These are phyloP conservation scores for Parachaetomium inaequale DNA, from an alignment of 495 filamentous ascomycete genomes.

Conservation along the genomic window DNA sequence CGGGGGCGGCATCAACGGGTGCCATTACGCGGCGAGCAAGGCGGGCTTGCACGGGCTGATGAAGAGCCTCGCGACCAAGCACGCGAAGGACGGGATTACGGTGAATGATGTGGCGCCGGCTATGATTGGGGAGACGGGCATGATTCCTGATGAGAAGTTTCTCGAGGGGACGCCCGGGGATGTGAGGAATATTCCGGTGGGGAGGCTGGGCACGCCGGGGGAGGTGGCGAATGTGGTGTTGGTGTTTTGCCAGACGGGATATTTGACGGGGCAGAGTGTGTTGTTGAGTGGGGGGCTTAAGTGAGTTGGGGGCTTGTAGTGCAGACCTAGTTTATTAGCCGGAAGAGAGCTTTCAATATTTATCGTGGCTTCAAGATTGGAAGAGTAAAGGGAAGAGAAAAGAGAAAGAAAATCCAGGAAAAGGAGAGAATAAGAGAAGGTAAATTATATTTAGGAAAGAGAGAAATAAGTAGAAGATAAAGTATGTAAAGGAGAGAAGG, in stretches of 20 bases:
- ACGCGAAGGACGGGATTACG: constrained; percentile 62
- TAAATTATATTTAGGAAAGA: too few relatives aligned
- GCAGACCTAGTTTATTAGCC: too few relatives aligned
- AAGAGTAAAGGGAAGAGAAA: too few relatives aligned
- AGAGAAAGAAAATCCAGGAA: too few relatives aligned
- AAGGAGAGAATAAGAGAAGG: too few relatives aligned
- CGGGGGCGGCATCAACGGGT: constrained; percentile 65
- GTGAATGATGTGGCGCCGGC: constrained; percentile 74
- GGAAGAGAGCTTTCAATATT: too few relatives aligned
- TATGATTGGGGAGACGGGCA: constrained; percentile 66
- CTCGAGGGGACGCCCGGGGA: constrained; percentile 49
- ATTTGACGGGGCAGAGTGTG: constrained; percentile 63
- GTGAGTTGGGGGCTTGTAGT: constrained; percentile 16
- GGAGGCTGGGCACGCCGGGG: constrained; percentile 59
- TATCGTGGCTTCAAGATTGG: too few relatives aligned
- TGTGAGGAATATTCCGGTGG: constrained; percentile 54
- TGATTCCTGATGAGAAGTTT: constrained; percentile 57
- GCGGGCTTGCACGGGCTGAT: constrained; percentile 61
- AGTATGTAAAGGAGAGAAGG: too few relatives aligned
- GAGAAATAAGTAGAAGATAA: too few relatives aligned
- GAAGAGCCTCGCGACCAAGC: constrained; percentile 59
- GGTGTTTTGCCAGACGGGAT: constrained; percentile 66
- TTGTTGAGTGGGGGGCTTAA: constrained; percentile 56
- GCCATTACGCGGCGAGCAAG: constrained; percentile 67
- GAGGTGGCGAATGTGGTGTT: constrained; percentile 66